Conservation (phyloP, 495 filamentous ascomycete species). For the Massariosphaeria phaeospora region DNA sequence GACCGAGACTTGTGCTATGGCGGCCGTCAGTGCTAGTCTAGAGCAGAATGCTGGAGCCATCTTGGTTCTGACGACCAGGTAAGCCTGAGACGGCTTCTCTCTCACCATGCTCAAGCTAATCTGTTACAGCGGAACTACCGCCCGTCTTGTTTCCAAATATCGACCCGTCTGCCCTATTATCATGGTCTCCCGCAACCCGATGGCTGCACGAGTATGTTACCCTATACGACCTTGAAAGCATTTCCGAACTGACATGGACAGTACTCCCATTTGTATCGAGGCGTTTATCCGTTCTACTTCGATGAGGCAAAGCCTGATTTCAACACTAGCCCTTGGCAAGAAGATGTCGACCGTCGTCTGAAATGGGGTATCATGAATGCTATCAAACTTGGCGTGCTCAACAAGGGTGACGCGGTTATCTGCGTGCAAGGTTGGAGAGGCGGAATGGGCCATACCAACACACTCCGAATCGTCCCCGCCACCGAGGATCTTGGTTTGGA, state of each 20-base stretch:
- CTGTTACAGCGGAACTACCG: slow-evolving; percentile 66
- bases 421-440: slow-evolving; percentile 98
- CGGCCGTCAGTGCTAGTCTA: slow-evolving; percentile 86
- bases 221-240: not conserved
- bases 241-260: slow-evolving; percentile 25
- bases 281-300: slow-evolving; percentile 96
- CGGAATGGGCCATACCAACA: slow-evolving; percentile 97
- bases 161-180: slow-evolving; percentile 97
- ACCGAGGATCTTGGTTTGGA: slow-evolving; percentile 42
- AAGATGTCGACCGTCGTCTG: slow-evolving; percentile 94
- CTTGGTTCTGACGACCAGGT: slow-evolving; percentile 87
- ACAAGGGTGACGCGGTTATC: slow-evolving; percentile 76
- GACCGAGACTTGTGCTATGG: slow-evolving; percentile 90
- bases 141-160: slow-evolving; percentile 94
- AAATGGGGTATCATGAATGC: slow-evolving; percentile 89
- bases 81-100: too few species aligned
- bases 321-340: slow-evolving; percentile 82
- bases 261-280: slow-evolving; percentile 93
- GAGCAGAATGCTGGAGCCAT: slow-evolving; percentile 96
- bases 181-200: slow-evolving; percentile 88
- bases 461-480: slow-evolving; percentile 48
- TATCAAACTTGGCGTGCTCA: slow-evolving; percentile 75
- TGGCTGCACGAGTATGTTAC: slow-evolving; percentile 63
- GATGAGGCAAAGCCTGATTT: slow-evolving; percentile 92
- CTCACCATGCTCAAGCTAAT: slow-evolving; percentile 8